Evolutionary conservation across 441 rosid species (phyloP).

Genomic region (Melastoma candidum): DNA sequence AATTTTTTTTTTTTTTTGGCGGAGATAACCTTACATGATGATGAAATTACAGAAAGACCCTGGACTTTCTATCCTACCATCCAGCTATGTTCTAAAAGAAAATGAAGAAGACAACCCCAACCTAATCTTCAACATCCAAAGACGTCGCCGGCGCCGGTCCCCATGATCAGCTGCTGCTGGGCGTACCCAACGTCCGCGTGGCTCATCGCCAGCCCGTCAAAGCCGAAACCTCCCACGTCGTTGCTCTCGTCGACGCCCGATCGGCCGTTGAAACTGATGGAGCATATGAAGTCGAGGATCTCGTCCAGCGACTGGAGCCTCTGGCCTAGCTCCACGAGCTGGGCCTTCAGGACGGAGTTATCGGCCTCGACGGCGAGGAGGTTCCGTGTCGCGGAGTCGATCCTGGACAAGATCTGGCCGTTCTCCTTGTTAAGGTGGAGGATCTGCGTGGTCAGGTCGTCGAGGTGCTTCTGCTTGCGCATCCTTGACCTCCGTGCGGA

Average conservation of each 20-base stretch:
- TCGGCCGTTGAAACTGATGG: constrained; percentile 5
- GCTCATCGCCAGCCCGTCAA: constrained; percentile 17
- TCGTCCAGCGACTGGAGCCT: constrained; percentile 28
- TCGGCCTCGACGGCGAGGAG: constrained; percentile 22
- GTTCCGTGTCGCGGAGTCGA: constrained; percentile 28
- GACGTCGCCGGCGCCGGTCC: constrained; percentile 20
- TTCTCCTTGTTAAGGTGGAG: constrained; percentile 25
- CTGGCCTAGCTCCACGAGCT: constrained; percentile 30
- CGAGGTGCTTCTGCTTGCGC: constrained; percentile 36
- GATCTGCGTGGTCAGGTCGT: constrained; percentile 21
- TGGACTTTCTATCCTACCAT: constrained; percentile 17
- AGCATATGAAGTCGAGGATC: constrained; percentile 22
- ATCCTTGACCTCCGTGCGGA: constrained; percentile 37
- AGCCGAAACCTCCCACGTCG: not conserved
- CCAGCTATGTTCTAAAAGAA: constrained; percentile 6
- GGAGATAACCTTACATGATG: no score
- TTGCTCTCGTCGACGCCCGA: not conserved
- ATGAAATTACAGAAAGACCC: constrained; percentile 1
- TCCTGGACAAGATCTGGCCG: constrained; percentile 24
- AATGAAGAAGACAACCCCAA: not conserved
- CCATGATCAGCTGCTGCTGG: constrained; percentile 28
- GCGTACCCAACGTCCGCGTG: constrained; percentile 13
- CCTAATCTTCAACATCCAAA: constrained; percentile 15
- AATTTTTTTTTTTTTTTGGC: no score
- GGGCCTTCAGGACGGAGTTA: constrained; percentile 30